These are phyloP conservation scores for Diversispora eburnea DNA, from an alignment of 192 early-diverging fungal species.

Conservation along the genomic window DNA sequence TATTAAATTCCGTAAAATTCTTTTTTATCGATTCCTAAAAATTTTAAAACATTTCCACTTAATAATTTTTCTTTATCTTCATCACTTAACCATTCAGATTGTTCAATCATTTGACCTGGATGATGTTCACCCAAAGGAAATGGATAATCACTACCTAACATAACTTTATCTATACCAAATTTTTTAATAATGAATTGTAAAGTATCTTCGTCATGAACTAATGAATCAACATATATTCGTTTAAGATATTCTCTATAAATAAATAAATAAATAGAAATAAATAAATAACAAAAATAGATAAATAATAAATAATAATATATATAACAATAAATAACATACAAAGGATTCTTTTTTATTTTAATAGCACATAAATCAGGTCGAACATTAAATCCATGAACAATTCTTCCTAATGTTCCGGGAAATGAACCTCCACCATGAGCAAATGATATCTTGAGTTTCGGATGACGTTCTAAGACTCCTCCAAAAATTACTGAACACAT, in stretches of 20 bases:
- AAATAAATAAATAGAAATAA: not conserved
- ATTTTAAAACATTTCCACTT: slow-evolving; percentile 54
- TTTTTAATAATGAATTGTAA: slow-evolving; percentile 60
- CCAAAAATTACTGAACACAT: slow-evolving; percentile 64
- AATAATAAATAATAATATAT: not conserved
- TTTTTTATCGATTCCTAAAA: slow-evolving; percentile 45
- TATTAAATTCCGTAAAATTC: not conserved
- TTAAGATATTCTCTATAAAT: slow-evolving; percentile 47
- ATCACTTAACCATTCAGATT: slow-evolving; percentile 48
- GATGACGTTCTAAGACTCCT: slow-evolving; percentile 62
- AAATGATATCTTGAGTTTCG: slow-evolving; percentile 58
- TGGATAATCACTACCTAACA: slow-evolving; percentile 60
- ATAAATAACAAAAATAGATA: not conserved
- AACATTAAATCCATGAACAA: slow-evolving; percentile 62
- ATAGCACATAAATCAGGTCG: slow-evolving; percentile 64
- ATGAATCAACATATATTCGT: slow-evolving; percentile 58
- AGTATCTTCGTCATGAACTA: slow-evolving; percentile 65
- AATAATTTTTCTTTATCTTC: slow-evolving; percentile 60
- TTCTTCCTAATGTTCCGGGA: slow-evolving; percentile 62
- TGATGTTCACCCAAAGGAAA: slow-evolving; percentile 57
- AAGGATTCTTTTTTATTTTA: slow-evolving; percentile 48
- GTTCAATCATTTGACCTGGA: slow-evolving; percentile 60
- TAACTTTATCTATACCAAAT: slow-evolving; percentile 56
- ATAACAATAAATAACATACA: slow-evolving; percentile 27
- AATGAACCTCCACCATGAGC: slow-evolving; percentile 68